These are phyloP conservation scores for Mycosphaerelloides madeirae DNA, from an alignment of 2,329 filamentous ascomycete species.

Conservation along the genomic window DNA sequence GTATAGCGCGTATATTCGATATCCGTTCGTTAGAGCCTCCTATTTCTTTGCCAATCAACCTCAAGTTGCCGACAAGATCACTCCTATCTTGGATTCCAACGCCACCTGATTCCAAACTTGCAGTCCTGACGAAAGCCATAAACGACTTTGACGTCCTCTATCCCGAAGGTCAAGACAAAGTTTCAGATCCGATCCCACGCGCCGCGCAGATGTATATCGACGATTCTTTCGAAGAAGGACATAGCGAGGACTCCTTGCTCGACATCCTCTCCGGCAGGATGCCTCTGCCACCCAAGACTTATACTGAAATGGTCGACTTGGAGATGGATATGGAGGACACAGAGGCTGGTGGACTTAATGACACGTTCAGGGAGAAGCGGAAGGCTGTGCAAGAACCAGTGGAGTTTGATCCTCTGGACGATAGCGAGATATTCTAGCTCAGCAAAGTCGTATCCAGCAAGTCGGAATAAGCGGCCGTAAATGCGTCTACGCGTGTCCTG, in stretches of 20 bases:
- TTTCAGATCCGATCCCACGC: background rate
- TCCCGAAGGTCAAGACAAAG: slow-evolving; percentile 33
- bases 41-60: slow-evolving; percentile 10
- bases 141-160: slow-evolving; percentile 38
- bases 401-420: slow-evolving; percentile 29
- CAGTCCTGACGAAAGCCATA: slow-evolving; percentile 35
- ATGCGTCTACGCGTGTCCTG: no score
- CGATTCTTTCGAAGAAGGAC: slow-evolving; percentile 28
- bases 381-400: slow-evolving; percentile 7
- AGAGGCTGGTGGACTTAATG: slow-evolving; percentile 32
- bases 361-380: slow-evolving; percentile 41
- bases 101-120: slow-evolving; percentile 24
- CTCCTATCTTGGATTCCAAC: slow-evolving; percentile 21
- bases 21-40: slow-evolving; percentile 19
- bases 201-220: slow-evolving; percentile 6
- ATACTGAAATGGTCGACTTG: slow-evolving; percentile 29
- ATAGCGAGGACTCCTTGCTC: slow-evolving; percentile 45
- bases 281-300: slow-evolving; percentile 34
- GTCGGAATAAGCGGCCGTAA: no score
- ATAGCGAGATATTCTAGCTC: slow-evolving; percentile 32
- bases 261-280: slow-evolving; percentile 46
- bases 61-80: slow-evolving; percentile 2
- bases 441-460: no score
- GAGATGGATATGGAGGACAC: slow-evolving; percentile 28
- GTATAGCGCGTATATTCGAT: slow-evolving; percentile 39